phyloP scores from a whole-genome alignment of 163 green algal species.

The Volvox carteri region DNA sequence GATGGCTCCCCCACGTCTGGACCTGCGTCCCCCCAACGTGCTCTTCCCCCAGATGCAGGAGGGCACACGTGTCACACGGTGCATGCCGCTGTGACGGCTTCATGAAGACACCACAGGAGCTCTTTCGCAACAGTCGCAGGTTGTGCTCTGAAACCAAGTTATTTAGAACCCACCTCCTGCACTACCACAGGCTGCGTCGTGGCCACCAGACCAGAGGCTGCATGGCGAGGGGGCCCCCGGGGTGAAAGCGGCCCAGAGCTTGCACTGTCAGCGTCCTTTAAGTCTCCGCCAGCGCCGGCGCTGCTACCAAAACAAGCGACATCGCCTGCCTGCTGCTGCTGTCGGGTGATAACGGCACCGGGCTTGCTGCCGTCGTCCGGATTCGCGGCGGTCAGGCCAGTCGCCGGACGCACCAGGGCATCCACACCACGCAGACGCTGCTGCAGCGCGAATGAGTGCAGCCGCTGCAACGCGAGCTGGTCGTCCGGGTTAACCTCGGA shows the following conservation, averaged over 20 bases:
- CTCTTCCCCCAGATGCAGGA: too few species aligned
- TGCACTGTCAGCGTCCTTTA: too few species aligned
- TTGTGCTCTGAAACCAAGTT: too few species aligned
- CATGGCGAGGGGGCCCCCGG: too few species aligned
- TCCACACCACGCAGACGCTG: slow-evolving; percentile 27
- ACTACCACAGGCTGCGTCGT: not conserved
- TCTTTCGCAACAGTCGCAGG: too few species aligned
- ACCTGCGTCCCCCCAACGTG: too few species aligned
- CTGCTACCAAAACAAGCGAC: not conserved
- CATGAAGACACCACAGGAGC: too few species aligned
- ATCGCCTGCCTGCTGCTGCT: not conserved
- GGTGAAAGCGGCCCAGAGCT: too few species aligned
- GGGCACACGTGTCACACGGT: too few species aligned
- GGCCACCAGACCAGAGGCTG: not conserved
- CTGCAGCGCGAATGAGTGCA: slow-evolving; percentile 44
- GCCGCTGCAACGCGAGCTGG: slow-evolving; percentile 37
- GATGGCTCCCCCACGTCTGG: too few species aligned
- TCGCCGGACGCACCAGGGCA: not conserved
- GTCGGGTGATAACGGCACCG: not conserved
- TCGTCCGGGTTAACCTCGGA: not conserved
- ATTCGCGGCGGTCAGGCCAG: not conserved
- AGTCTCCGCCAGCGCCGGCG: not conserved
- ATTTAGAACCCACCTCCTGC: not conserved
- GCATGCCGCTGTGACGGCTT: too few species aligned
- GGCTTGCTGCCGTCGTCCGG: not conserved